A percentile compares a stretch with the other conserved stretches of the same genome.
Conservation (phyloP, 345 rosid genomes). For the Nasturtium officinale region DNA sequence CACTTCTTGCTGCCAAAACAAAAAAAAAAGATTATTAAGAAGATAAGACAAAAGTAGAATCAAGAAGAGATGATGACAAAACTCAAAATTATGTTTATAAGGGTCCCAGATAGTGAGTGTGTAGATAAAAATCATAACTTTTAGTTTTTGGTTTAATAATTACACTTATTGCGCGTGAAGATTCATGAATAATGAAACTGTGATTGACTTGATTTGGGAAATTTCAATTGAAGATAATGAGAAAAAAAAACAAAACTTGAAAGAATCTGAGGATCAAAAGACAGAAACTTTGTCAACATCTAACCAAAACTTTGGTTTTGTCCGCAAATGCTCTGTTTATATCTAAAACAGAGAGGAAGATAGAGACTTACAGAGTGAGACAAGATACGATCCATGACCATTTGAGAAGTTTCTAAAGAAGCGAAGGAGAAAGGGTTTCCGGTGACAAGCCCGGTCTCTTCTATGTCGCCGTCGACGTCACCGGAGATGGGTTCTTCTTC, state of each 20-base stretch:
- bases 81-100: slow-evolving; percentile 13
- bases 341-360: background rate
- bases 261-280: background rate
- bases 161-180: slow-evolving; percentile 41
- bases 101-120: slow-evolving; percentile 45
- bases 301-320: slow-evolving; percentile 26
- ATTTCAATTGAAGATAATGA: background rate
- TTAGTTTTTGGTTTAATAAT: slow-evolving; percentile 14
- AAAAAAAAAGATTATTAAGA: background rate
- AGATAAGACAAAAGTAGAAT: slow-evolving; percentile 40
- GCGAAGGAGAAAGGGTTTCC: slow-evolving; percentile 96
- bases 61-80: slow-evolving; percentile 25
- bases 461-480: slow-evolving; percentile 49
- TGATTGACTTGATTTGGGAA: background rate
- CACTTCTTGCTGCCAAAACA: slow-evolving; percentile 72
- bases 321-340: slow-evolving; percentile 41
- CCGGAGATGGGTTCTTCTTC: slow-evolving; percentile 44
- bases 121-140: slow-evolving; percentile 10
- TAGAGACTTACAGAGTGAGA: slow-evolving; percentile 86
- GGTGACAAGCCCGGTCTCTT: slow-evolving; percentile 63
- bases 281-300: slow-evolving; percentile 19
- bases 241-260: background rate
- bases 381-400: slow-evolving; percentile 98
- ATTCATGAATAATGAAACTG: background rate
- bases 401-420: slow-evolving; percentile 91